A percentile compares a stretch with the other conserved stretches of the same genome.
phyloP scores from a whole-genome alignment of 371 early-diverging fungal genomes.

The Mortierella sp. region DNA sequence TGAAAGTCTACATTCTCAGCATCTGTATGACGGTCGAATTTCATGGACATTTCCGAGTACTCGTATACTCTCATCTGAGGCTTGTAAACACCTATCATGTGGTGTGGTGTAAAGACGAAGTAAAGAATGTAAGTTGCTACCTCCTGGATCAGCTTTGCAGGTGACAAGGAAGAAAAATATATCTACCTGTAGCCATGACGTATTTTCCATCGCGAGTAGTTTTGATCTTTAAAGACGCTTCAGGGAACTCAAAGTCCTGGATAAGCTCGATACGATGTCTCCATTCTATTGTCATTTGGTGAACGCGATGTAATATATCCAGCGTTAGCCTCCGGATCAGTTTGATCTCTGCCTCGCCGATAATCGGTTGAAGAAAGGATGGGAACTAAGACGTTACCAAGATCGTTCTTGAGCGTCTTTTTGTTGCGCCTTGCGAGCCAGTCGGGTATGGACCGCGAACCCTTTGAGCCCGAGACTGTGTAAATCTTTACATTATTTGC shows the following conservation, averaged over 20 bases:
- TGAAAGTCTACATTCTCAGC: constrained; percentile 93
- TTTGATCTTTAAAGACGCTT: constrained; percentile 90
- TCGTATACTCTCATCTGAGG: constrained; percentile 98
- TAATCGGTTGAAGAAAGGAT: not conserved
- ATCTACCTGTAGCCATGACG: constrained; percentile 91
- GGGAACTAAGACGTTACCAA: constrained; percentile 63
- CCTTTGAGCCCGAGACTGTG: constrained; percentile 88
- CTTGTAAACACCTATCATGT: constrained; percentile 86
- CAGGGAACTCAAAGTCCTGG: constrained; percentile 99
- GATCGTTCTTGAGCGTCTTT: constrained; percentile 89
- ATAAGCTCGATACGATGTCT: constrained; percentile 92
- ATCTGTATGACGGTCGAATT: constrained; percentile 98
- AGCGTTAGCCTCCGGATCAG: too few relatives aligned
- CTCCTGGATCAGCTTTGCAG: not conserved
- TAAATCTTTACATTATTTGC: constrained; percentile 94
- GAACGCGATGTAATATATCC: too few relatives aligned
- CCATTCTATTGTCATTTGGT: constrained; percentile 73
- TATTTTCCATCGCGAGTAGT: constrained; percentile 89
- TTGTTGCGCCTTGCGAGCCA: constrained; percentile 92
- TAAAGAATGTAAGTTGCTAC: not conserved
- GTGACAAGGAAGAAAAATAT: not conserved
- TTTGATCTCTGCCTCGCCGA: not conserved
- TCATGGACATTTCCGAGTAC: constrained; percentile 92
- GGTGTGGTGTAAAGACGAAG: not conserved
- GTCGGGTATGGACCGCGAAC: constrained; percentile 91